These are phyloP conservation scores for Thyridium curvatum DNA, from an alignment of 2,329 filamentous ascomycete species.

Conservation along the genomic window DNA sequence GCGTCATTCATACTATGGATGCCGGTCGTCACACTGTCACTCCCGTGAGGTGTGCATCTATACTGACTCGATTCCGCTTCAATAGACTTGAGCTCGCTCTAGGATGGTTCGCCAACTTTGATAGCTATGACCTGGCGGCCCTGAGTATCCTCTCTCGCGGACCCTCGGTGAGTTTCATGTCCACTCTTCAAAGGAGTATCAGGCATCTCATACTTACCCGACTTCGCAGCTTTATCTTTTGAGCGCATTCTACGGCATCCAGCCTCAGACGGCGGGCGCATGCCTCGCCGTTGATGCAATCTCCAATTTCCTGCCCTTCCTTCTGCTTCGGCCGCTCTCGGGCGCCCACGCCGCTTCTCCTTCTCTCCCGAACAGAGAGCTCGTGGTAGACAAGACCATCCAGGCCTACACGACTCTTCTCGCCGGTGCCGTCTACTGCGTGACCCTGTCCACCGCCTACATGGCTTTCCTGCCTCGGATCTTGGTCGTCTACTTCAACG, in stretches of 20 bases:
- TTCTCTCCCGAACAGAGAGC: constrained; percentile 53
- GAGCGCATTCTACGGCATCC: constrained; percentile 69
- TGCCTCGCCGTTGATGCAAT: constrained; percentile 63
- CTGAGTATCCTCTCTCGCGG: constrained; percentile 66
- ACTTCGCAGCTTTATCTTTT: constrained; percentile 61
- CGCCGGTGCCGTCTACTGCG: constrained; percentile 66
- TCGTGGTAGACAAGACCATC: constrained; percentile 57
- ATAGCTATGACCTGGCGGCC: constrained; percentile 63
- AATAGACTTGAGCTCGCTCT: constrained; percentile 62
- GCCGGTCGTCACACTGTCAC: constrained; percentile 40
- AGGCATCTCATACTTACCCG: not conserved
- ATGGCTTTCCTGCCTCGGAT: constrained; percentile 63
- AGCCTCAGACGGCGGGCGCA: constrained; percentile 50
- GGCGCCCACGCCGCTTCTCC: constrained; percentile 52
- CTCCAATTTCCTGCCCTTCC: constrained; percentile 67
- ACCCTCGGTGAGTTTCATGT: constrained; percentile 51
- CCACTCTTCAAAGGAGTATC: not conserved
- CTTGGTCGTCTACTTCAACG: constrained; percentile 71
- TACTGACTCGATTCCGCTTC: constrained; percentile 1
- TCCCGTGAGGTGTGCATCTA: constrained; percentile 3
- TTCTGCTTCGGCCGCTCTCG: constrained; percentile 63
- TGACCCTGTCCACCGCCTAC: constrained; percentile 65
- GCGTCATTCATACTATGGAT: too few species aligned
- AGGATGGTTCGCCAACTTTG: constrained; percentile 68
- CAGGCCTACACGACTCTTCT: constrained; percentile 61